Conservation (phyloP, 768 basidiomycete genomes). For the Podaxis pistillaris region DNA sequence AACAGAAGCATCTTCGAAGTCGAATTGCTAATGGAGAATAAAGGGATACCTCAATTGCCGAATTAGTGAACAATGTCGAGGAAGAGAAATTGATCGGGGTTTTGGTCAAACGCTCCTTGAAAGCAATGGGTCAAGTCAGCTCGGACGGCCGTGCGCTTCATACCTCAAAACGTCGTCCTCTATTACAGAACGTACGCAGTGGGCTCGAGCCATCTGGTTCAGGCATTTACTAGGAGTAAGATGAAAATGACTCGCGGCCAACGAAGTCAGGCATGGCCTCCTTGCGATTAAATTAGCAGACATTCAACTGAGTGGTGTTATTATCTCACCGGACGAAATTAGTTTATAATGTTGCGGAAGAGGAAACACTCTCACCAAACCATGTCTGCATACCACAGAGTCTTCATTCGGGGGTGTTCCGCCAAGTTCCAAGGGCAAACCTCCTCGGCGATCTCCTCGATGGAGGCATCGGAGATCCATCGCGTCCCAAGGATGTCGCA, state of each 20-base stretch:
- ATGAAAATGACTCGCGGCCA: not conserved
- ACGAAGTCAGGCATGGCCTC: not conserved
- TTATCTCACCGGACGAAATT: not conserved
- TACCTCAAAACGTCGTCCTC: not conserved
- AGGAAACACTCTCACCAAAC: conserved; percentile 4
- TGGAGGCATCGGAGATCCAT: conserved; percentile 29
- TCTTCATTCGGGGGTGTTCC: conserved; percentile 3
- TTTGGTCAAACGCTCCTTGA: not conserved
- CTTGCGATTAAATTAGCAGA: not conserved
- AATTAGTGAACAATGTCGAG: not conserved
- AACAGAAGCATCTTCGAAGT: not conserved
- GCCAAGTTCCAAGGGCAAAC: conserved; percentile 8
- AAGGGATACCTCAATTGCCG: not conserved
- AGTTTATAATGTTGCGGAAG: not conserved
- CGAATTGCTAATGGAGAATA: not conserved
- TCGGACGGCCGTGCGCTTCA: not conserved
- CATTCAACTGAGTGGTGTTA: not conserved
- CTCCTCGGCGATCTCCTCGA: conserved; percentile 33
- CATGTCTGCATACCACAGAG: not conserved
- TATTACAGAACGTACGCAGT: not conserved
- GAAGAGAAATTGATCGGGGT: conserved; percentile 10
- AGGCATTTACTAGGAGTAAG: not conserved
- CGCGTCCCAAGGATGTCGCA: conserved; percentile 27
- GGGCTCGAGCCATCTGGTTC: not conserved
- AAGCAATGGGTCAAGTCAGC: not conserved